A percentile compares a stretch with the other conserved stretches of the same genome.
Conservation (phyloP, 2,329 filamentous ascomycete genomes). For the Fusarium drepaniforme region DNA sequence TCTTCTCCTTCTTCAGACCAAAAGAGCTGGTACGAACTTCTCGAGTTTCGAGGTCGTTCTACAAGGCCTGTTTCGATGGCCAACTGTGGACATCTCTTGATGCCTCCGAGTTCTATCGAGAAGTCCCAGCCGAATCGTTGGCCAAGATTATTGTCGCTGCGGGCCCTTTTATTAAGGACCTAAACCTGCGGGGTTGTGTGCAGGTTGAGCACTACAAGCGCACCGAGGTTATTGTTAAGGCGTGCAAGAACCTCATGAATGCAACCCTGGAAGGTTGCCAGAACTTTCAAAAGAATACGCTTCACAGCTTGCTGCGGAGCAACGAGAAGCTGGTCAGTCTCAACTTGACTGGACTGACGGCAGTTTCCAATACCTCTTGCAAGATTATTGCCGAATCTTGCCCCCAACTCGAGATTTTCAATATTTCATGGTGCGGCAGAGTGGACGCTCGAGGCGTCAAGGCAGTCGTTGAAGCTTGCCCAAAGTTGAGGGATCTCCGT, state of each 20-base stretch:
- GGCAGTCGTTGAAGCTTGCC: conserved; percentile 79
- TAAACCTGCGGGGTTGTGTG: conserved; percentile 92
- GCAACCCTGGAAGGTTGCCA: conserved; percentile 91
- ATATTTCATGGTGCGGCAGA: conserved; percentile 93
- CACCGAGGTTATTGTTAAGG: conserved; percentile 81
- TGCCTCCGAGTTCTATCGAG: conserved; percentile 85
- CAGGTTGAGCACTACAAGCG: conserved; percentile 88
- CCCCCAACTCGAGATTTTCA: conserved; percentile 83
- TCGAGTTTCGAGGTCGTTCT: conserved; percentile 80
- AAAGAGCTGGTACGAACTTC: conserved; percentile 86
- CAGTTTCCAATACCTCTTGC: conserved; percentile 86
- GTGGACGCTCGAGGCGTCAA: conserved; percentile 83
- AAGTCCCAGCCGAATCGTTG: conserved; percentile 86
- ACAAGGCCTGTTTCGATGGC: conserved; percentile 90
- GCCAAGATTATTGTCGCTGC: conserved; percentile 87
- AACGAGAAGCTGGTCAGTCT: conserved; percentile 86
- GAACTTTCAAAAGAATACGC: conserved; percentile 82
- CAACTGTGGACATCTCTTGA: conserved; percentile 92
- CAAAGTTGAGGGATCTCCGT: conserved; percentile 80
- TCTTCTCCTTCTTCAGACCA: conserved; percentile 81
- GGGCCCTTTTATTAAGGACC: conserved; percentile 89
- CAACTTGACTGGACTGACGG: conserved; percentile 85
- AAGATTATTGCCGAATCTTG: conserved; percentile 87
- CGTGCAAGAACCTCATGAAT: conserved; percentile 88
- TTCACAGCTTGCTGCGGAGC: conserved; percentile 79